These are phyloP conservation scores for Tylopilus sp. DNA, from an alignment of 768 basidiomycete genomes.

Conservation along the genomic window DNA sequence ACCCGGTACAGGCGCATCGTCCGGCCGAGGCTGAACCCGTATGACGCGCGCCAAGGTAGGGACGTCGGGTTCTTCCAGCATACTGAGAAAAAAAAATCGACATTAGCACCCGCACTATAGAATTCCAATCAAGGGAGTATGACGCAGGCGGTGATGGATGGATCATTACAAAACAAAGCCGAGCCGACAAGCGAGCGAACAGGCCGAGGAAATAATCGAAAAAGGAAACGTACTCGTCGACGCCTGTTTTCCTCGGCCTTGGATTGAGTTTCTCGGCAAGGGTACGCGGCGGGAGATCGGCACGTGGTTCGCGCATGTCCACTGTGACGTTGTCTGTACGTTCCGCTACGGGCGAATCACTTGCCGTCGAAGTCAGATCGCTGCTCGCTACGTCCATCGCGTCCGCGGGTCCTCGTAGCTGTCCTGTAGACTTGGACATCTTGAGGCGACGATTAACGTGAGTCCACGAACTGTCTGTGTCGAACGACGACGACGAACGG, in stretches of 20 bases:
- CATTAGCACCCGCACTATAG: constrained; percentile 2
- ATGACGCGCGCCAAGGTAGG: constrained; percentile 61
- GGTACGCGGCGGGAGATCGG: constrained; percentile 34
- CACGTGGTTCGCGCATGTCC: constrained; percentile 30
- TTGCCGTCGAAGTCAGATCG: constrained; percentile 53
- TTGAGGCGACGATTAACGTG: constrained; percentile 48
- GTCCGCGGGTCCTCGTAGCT: constrained; percentile 13
- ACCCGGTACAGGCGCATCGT: constrained; percentile 57
- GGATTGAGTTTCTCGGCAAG: constrained; percentile 65
- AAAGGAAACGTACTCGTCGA: constrained; percentile 58
- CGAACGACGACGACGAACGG: constrained; percentile 26
- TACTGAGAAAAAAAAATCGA: constrained; percentile 37
- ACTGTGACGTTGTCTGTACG: constrained; percentile 28
- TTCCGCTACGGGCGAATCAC: constrained; percentile 36
- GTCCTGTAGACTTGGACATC: constrained; percentile 7
- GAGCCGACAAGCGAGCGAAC: not conserved
- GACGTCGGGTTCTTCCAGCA: constrained; percentile 58
- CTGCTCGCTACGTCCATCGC: constrained; percentile 40
- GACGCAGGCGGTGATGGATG: too few species aligned
- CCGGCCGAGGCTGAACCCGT: constrained; percentile 57
- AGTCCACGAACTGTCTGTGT: constrained; percentile 68
- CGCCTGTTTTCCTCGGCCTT: constrained; percentile 59
- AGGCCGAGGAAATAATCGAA: not conserved
- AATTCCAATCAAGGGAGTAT: not conserved
- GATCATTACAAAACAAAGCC: too few species aligned